Conservation (phyloP, 176 grass and related monocot species). For the Oryza punctata region DNA sequence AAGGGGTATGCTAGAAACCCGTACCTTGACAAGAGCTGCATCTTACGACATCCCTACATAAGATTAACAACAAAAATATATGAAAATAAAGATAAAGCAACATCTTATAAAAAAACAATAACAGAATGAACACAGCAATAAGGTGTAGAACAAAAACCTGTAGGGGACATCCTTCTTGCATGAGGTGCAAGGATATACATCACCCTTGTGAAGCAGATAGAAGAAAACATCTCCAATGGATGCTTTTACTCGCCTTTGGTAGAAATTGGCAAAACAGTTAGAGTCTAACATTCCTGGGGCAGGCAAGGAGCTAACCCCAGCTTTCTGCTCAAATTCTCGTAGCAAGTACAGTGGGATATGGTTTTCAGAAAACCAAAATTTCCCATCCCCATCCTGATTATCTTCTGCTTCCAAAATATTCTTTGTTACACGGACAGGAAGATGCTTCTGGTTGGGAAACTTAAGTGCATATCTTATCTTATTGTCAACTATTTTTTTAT, state of each 20-base stretch:
- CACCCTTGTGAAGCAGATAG: conserved; percentile 77
- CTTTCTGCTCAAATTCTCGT: conserved; percentile 75
- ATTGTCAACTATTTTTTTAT: conserved; percentile 65
- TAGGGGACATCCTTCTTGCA: conserved; percentile 77
- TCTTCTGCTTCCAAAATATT: conserved; percentile 85
- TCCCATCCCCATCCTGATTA: conserved; percentile 56
- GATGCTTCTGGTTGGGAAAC: conserved; percentile 90
- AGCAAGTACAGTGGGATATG: conserved; percentile 86
- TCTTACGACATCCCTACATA: conserved; percentile 65
- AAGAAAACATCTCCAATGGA: conserved; percentile 60
- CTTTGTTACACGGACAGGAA: conserved; percentile 81
- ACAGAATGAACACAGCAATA: conserved; percentile 27
- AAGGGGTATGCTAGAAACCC: conserved; percentile 25
- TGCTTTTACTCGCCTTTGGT: conserved; percentile 46
- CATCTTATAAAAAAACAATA: conserved; percentile 24
- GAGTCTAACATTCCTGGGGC: conserved; percentile 27
- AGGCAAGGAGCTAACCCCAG: conserved; percentile 38
- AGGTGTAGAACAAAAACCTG: conserved; percentile 59
- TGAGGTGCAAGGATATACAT: conserved; percentile 71
- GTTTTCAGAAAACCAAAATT: conserved; percentile 90
- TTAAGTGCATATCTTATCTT: conserved; percentile 78
- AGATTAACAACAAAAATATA: conserved; percentile 44
- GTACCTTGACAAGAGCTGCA: conserved; percentile 93
- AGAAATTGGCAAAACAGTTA: conserved; percentile 48
- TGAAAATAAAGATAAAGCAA: conserved; percentile 36